These are phyloP conservation scores for Apophysomyces trapeziformis DNA, from an alignment of 371 early-diverging fungal genomes.

Conservation along the genomic window DNA sequence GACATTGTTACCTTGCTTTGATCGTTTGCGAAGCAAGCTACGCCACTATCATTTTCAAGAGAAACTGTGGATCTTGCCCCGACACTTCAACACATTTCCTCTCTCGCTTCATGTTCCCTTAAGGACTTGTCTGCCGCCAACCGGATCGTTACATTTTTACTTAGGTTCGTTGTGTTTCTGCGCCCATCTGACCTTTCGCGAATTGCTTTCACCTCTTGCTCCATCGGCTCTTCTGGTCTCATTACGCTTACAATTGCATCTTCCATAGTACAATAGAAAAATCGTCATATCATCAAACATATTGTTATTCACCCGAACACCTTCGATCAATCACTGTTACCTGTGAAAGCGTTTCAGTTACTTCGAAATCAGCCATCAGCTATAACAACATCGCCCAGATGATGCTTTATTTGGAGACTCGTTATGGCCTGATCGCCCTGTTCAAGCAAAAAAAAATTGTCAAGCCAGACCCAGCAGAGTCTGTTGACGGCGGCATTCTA, in stretches of 20 bases:
- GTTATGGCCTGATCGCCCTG: too few relatives aligned
- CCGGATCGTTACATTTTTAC: slow-evolving; percentile 19
- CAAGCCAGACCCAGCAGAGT: too few relatives aligned
- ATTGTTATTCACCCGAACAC: slow-evolving; percentile 9
- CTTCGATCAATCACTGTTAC: background rate
- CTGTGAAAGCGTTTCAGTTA: slow-evolving; percentile 2
- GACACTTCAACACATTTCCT: background rate
- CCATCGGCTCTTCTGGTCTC: background rate
- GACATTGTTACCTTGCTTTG: background rate
- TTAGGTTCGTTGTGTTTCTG: slow-evolving; percentile 20
- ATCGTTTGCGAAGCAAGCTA: background rate
- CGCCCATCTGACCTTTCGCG: slow-evolving; percentile 23
- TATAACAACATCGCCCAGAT: background rate
- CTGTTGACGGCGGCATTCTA: too few relatives aligned
- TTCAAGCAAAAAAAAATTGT: too few relatives aligned
- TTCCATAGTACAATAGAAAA: slow-evolving; percentile 17
- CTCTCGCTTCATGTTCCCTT: background rate
- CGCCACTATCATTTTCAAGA: background rate
- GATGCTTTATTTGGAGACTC: slow-evolving; percentile 11
- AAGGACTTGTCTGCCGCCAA: background rate
- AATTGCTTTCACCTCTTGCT: background rate
- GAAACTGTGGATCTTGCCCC: slow-evolving; percentile 11
- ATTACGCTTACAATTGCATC: background rate
- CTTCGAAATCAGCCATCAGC: slow-evolving; percentile 2
- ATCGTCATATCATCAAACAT: slow-evolving; percentile 17